Evolutionary conservation across 805 yeast species (phyloP).

Genomic region (Wickerhamomyces bovis): DNA sequence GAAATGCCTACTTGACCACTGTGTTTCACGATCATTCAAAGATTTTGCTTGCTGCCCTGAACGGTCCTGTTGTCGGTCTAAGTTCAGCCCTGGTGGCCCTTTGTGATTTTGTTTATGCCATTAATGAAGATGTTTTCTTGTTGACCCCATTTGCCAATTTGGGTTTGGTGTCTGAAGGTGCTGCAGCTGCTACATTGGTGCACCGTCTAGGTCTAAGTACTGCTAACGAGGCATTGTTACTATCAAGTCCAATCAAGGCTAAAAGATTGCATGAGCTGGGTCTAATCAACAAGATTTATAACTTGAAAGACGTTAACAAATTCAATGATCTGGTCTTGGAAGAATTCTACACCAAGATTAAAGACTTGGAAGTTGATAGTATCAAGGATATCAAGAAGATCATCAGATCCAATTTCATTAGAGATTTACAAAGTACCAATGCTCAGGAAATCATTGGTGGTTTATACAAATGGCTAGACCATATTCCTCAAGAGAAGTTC

Average conservation of each 20-base stretch:
- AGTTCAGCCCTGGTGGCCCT: conserved; percentile 67
- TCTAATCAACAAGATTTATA: conserved; percentile 53
- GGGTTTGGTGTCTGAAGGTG: conserved; percentile 83
- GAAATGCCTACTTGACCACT: conserved; percentile 65
- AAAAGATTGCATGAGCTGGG: conserved; percentile 52
- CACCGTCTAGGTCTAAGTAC: conserved; percentile 65
- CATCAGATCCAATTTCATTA: conserved; percentile 26
- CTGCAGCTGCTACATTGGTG: conserved; percentile 61
- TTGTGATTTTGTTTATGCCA: conserved; percentile 71
- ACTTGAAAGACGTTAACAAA: conserved; percentile 35
- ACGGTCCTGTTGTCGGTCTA: conserved; percentile 85
- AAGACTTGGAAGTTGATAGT: conserved; percentile 35
- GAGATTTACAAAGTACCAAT: conserved; percentile 42
- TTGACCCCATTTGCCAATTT: conserved; percentile 76
- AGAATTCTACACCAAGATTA: conserved; percentile 31
- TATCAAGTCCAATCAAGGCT: conserved; percentile 60
- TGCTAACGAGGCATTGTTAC: conserved; percentile 67
- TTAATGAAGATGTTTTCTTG: conserved; percentile 49
- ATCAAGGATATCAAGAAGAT: conserved; percentile 38
- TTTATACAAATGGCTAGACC: conserved; percentile 60
- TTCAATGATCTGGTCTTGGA: conserved; percentile 39
- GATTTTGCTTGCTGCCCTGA: conserved; percentile 64
- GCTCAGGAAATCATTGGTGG: conserved; percentile 67
- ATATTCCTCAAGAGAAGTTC: conserved; percentile 70
- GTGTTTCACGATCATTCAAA: conserved; percentile 66